Evolutionary conservation across 2,329 filamentous ascomycete genomes (phyloP).

Genomic region (Fusarium heterosporum): DNA sequence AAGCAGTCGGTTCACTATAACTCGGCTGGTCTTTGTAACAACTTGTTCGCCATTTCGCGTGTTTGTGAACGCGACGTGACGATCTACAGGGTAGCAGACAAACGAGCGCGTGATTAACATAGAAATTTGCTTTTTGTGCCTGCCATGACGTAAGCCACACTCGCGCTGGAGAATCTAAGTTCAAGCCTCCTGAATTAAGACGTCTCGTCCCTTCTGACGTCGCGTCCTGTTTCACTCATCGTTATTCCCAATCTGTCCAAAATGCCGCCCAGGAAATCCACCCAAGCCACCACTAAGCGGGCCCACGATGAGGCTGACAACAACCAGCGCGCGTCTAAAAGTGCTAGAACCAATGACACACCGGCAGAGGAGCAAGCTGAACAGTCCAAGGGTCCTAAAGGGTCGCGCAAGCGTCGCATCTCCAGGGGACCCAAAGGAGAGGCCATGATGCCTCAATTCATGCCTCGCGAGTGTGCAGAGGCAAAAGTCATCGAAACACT

Average conservation of each 20-base stretch:
- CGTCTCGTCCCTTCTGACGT: background rate
- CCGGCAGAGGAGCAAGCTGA: background rate
- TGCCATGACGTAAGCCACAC: background rate
- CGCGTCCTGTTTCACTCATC: background rate
- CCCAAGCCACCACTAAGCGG: constrained; percentile 3
- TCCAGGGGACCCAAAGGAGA: constrained; percentile 30
- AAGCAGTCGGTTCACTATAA: too few relatives aligned
- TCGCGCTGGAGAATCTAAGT: background rate
- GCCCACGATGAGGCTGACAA: background rate
- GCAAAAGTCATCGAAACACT: constrained; percentile 16
- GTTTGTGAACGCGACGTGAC: background rate
- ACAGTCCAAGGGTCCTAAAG: background rate
- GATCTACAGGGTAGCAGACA: background rate
- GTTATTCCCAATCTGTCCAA: background rate
- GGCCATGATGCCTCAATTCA: constrained; percentile 25
- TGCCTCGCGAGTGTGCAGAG: constrained; percentile 29
- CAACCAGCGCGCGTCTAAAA: constrained; percentile 2
- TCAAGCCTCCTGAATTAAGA: background rate
- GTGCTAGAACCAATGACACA: background rate
- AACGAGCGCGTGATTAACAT: background rate
- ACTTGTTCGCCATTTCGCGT: background rate
- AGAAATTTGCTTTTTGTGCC: constrained; percentile 1
- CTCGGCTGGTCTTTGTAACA: background rate
- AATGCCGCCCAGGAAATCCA: constrained; percentile 15
- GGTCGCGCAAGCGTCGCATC: constrained; percentile 9